Evolutionary conservation across 805 yeast species (phyloP).

Genomic region (Candida tibetensis): DNA sequence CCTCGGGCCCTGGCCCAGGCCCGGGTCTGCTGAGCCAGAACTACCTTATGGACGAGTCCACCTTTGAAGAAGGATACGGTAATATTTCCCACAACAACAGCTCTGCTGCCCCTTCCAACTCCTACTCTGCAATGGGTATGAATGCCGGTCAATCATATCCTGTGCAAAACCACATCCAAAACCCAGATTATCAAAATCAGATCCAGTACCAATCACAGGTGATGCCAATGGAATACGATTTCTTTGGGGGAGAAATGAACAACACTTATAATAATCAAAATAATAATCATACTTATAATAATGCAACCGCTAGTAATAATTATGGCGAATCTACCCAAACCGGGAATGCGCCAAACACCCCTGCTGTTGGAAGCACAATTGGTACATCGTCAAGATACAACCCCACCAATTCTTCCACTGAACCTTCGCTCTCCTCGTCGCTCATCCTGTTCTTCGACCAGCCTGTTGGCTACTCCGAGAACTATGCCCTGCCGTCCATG

Average conservation of each 20-base stretch:
- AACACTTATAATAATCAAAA: too few species aligned
- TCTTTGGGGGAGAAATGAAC: too few species aligned
- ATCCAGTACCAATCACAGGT: background rate
- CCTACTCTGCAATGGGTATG: conserved; percentile 2
- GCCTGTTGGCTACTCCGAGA: conserved; percentile 2
- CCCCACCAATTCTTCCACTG: conserved; percentile 1
- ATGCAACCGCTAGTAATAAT: too few species aligned
- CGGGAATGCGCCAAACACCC: conserved; percentile 2
- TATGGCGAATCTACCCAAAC: too few species aligned
- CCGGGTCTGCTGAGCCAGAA: background rate
- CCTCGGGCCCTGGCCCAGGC: background rate
- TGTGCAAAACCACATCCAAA: background rate
- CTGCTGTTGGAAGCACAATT: conserved; percentile 2
- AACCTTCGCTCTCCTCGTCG: too few species aligned
- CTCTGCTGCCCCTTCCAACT: conserved; percentile 1
- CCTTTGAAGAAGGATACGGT: conserved; percentile 6
- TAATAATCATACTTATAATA: too few species aligned
- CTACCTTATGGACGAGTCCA: conserved; percentile 5
- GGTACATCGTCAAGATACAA: too few species aligned
- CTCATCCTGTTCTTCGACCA: conserved; percentile 6
- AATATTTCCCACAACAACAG: background rate
- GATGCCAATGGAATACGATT: background rate
- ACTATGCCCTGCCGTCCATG: conserved; percentile 3
- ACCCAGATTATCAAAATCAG: background rate
- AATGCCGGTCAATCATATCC: conserved; percentile 10